phyloP scores from a whole-genome alignment of 306 rosid genomes.

The Dryas octopetala region DNA sequence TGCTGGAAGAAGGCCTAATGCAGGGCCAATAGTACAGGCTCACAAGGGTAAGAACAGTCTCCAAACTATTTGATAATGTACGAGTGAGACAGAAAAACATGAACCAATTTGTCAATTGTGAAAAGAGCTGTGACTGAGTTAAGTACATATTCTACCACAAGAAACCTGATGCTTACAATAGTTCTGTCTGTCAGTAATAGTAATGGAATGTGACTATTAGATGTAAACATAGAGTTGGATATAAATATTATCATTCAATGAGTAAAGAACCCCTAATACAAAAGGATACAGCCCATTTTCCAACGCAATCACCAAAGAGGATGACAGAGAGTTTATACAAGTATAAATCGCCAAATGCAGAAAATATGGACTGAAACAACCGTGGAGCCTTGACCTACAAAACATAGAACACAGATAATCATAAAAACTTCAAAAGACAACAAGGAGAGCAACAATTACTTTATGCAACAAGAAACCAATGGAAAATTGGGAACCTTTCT shows the following conservation, averaged over 20 bases:
- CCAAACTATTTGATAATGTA: slow-evolving; percentile 85
- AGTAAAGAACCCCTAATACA: neutral
- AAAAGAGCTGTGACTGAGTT: slow-evolving; percentile 73
- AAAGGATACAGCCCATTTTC: slow-evolving; percentile 92
- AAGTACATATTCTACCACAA: slow-evolving; percentile 34
- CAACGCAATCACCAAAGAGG: slow-evolving; percentile 63
- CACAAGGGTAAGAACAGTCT: slow-evolving; percentile 80
- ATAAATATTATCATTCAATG: neutral
- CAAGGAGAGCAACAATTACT: neutral
- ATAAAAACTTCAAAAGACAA: slow-evolving; percentile 11
- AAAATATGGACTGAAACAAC: slow-evolving; percentile 66
- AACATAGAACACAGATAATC: slow-evolving; percentile 18
- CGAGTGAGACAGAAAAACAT: slow-evolving; percentile 76
- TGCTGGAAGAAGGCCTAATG: slow-evolving; percentile 49
- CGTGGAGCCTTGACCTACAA: slow-evolving; percentile 80
- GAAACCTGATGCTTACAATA: slow-evolving; percentile 4
- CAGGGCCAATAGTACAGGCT: slow-evolving; percentile 92
- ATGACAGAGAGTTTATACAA: slow-evolving; percentile 62
- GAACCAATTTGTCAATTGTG: slow-evolving; percentile 86
- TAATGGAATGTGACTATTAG: slow-evolving; percentile 21
- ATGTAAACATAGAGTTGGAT: slow-evolving; percentile 10
- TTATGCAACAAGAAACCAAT: slow-evolving; percentile 3
- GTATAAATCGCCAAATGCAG: slow-evolving; percentile 85
- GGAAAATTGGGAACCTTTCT: neutral
- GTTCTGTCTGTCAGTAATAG: neutral